Evolutionary conservation across 805 yeast genomes (phyloP), one percentile per base, ranked within the genome.

Genomic region (Wickerhamiella cacticola): DNA sequence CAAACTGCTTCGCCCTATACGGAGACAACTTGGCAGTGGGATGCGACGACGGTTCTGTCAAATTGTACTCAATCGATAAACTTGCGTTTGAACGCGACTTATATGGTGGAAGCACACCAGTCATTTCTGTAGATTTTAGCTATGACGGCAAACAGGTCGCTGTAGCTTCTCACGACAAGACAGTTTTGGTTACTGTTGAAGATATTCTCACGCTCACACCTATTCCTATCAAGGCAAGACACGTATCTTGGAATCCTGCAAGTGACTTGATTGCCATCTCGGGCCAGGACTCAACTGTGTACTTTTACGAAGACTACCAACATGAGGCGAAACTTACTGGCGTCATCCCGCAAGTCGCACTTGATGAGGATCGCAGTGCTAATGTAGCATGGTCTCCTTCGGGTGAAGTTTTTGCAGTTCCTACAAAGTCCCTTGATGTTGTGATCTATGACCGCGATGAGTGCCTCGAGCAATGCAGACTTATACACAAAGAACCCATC

Each of bases 381-480:
- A 72, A 72, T 36, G 71, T 78, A 1, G 74, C 73, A 31, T 86
- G 95, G 95, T 75, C 78, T 49, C 75, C 81, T 1, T 69, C 72
- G 46, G 94, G 94, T 15, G 74, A 74, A 46, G 61, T 68, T n/a
- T 67, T 86, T 42, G 85, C 87, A 1, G 57, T 84, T 16, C 87
- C 94, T 1, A 67, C 80, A 5, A 65, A 68, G 31, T 65, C 61
- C 8, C 56, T 58, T 26, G 62, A 59, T 13, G 49, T 65, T 16
- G 59, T 57, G 2, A 51, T 66, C 2, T 53, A 57, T 33, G 48
- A 60, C 18, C 41, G 58, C 3, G 54, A 53, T 25, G 49, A 55
- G 25, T 60, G 65, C 63, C 41, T 50, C 13, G 55, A 52, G 19
- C 54, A 52, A 19, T 46, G 50, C 21, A 48, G 59, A 23, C 50